phyloP scores from a whole-genome alignment of 108 stramenopile genomes.

The Nitzschia palea region DNA sequence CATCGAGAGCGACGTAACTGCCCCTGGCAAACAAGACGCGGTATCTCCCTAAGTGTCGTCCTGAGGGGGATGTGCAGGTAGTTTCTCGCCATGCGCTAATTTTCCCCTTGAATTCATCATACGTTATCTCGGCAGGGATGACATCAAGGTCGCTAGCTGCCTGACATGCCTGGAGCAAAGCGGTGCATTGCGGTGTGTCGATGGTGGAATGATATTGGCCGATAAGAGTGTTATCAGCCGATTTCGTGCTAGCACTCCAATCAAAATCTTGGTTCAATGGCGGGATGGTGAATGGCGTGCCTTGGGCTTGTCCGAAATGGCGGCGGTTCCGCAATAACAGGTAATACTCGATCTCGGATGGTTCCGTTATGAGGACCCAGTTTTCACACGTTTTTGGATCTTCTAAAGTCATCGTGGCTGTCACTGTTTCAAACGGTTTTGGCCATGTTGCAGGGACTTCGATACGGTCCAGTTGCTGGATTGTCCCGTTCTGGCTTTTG shows the following conservation, averaged over 20 bases:
- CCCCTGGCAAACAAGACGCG: background rate
- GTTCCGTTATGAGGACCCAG: background rate
- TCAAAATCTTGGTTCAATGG: background rate
- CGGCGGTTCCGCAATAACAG: background rate
- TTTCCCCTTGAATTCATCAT: background rate
- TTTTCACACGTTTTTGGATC: background rate
- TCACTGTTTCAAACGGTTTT: too few species aligned
- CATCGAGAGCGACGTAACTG: background rate
- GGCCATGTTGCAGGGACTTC: too few species aligned
- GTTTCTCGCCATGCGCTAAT: background rate
- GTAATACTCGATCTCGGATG: conserved; percentile 1
- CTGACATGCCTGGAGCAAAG: background rate
- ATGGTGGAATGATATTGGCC: too few species aligned
- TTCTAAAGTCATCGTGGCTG: too few species aligned
- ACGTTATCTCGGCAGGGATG: background rate
- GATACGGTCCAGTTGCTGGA: too few species aligned
- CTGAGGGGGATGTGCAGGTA: background rate
- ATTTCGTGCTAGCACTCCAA: background rate
- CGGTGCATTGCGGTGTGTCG: background rate
- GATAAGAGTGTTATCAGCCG: too few species aligned
- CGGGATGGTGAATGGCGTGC: background rate
- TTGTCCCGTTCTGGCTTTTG: too few species aligned
- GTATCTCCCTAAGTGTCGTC: background rate
- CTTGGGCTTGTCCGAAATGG: conserved; percentile 1
- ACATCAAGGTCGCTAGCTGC: background rate